phyloP scores from a whole-genome alignment of 2,329 filamentous ascomycete genomes.

The Penicillium psychrosexuale region DNA sequence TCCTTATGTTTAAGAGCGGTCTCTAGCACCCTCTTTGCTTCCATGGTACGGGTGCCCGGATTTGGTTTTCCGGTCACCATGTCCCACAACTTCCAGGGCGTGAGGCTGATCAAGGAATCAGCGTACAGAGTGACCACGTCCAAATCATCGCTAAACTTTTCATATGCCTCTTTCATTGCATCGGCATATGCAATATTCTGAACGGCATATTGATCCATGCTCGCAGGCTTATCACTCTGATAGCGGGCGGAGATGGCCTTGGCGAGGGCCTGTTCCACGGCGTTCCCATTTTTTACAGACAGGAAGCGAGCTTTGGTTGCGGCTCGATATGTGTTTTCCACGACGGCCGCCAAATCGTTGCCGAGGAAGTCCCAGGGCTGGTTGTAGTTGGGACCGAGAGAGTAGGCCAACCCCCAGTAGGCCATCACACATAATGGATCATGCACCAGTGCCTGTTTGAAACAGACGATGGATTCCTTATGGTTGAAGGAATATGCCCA shows the following conservation, averaged over 20 bases:
- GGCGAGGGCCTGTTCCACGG: slow-evolving; percentile 62
- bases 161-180: slow-evolving; percentile 58
- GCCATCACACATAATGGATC: slow-evolving; percentile 40
- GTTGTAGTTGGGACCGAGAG: slow-evolving; percentile 74
- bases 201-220: slow-evolving; percentile 46
- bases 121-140: slow-evolving; percentile 64
- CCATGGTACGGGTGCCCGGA: slow-evolving; percentile 54
- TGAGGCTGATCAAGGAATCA: slow-evolving; percentile 64
- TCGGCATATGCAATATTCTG: slow-evolving; percentile 62
- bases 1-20: slow-evolving; percentile 52
- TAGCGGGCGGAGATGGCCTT: slow-evolving; percentile 62
- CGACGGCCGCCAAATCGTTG: slow-evolving; percentile 52
- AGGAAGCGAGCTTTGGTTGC: slow-evolving; percentile 44
- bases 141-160: slow-evolving; percentile 53
- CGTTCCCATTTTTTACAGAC: slow-evolving; percentile 37
- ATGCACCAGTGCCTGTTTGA: slow-evolving; percentile 33
- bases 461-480: slow-evolving; percentile 38
- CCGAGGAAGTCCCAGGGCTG: slow-evolving; percentile 75
- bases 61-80: slow-evolving; percentile 57
- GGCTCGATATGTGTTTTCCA: slow-evolving; percentile 50
- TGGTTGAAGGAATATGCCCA: slow-evolving; percentile 44
- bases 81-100: slow-evolving; percentile 65
- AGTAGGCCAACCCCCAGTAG: slow-evolving; percentile 54
- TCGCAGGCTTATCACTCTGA: slow-evolving; percentile 50
- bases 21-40: slow-evolving; percentile 60